These are phyloP conservation scores for Podosphaera xanthii DNA, from an alignment of 2,329 filamentous ascomycete species.

Conservation along the genomic window DNA sequence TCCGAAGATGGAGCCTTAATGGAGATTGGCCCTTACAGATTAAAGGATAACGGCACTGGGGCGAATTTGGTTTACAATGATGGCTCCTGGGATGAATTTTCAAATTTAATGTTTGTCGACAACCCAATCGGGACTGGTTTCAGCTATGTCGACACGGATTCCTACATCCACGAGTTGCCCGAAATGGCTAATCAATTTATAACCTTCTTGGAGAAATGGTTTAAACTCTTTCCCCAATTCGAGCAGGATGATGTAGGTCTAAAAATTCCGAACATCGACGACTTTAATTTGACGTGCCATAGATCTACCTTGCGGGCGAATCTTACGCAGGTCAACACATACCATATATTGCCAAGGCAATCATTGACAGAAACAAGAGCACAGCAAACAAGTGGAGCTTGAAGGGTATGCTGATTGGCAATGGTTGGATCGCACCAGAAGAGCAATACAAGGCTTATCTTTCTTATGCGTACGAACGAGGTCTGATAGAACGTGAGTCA, in stretches of 20 bases:
- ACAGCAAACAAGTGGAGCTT: constrained; percentile 45
- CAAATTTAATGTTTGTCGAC: constrained; percentile 88
- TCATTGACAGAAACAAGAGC: constrained; percentile 67
- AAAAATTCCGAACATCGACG: neutral
- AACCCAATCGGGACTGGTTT: constrained; percentile 92
- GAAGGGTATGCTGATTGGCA: constrained; percentile 74
- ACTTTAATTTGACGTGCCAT: constrained; percentile 9
- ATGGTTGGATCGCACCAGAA: constrained; percentile 82
- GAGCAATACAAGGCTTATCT: constrained; percentile 85
- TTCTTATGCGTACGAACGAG: constrained; percentile 55
- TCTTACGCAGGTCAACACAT: constrained; percentile 95
- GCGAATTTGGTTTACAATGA: constrained; percentile 52
- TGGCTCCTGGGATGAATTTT: constrained; percentile 97
- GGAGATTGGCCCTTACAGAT: constrained; percentile 81
- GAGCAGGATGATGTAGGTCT: constrained; percentile 65
- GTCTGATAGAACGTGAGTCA: constrained; percentile 45
- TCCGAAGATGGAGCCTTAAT: constrained; percentile 60
- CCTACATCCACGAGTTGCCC: constrained; percentile 62
- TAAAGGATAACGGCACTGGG: constrained; percentile 41
- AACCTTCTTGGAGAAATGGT: constrained; percentile 78
- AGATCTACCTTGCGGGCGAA: constrained; percentile 90
- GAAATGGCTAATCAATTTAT: constrained; percentile 83
- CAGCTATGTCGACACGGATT: constrained; percentile 83
- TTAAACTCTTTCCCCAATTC: constrained; percentile 74
- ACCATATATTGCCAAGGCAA: constrained; percentile 82